These are phyloP conservation scores for Anaeramoeba ignava DNA, from an alignment of 78 protist species.

Conservation along the genomic window DNA sequence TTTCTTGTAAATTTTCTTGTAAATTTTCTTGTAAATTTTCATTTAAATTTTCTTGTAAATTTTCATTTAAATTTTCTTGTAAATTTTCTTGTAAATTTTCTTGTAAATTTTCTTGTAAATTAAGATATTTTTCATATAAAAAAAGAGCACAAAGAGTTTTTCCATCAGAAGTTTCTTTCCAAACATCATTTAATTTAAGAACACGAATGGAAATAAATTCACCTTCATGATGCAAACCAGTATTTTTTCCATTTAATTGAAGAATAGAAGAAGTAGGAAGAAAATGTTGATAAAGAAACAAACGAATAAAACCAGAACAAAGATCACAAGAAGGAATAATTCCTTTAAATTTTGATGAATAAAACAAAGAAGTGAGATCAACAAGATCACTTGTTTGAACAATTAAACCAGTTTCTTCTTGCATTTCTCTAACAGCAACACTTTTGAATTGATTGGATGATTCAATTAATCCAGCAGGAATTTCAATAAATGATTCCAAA, in stretches of 20 bases:
- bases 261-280: not conserved
- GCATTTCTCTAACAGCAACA: not conserved
- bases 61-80: too few species aligned
- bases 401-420: not conserved
- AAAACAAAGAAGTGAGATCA: not conserved
- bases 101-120: too few species aligned
- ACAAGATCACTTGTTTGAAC: not conserved
- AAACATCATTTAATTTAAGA: not conserved
- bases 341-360: not conserved
- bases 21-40: too few species aligned
- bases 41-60: too few species aligned
- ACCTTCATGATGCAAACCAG: not conserved
- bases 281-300: not conserved
- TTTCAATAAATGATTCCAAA: not conserved
- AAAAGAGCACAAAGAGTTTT: not conserved
- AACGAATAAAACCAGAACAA: not conserved
- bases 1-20: too few species aligned
- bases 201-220: not conserved
- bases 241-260: not conserved
- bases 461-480: not conserved
- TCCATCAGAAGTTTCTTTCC: slow-evolving; percentile 2
- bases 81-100: too few species aligned
- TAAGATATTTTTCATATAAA: not conserved
- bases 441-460: not conserved
- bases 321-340: not conserved